These are phyloP conservation scores for Platanthera guangdongensis DNA, from an alignment of 106 monocot genomes.

Conservation along the genomic window DNA sequence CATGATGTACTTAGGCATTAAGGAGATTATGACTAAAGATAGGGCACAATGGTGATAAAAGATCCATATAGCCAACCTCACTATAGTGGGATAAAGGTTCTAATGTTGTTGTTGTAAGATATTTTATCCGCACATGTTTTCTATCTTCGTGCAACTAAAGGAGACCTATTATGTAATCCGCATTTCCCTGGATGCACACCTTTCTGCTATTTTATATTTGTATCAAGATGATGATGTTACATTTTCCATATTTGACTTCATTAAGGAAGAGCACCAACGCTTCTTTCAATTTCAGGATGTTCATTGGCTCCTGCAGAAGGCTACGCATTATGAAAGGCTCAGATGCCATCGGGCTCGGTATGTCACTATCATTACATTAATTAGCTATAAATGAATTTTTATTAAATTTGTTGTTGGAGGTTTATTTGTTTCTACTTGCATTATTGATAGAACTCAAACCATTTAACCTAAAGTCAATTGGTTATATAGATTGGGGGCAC, in stretches of 20 bases:
- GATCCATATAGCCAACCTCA: too few species aligned
- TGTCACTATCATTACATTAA: background rate
- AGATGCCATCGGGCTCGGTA: conserved; percentile 76
- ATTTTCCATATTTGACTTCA: background rate
- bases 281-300: conserved; percentile 36
- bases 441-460: background rate
- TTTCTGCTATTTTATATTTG: background rate
- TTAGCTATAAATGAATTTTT: background rate
- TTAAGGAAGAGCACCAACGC: background rate
- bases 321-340: conserved; percentile 79
- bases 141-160: background rate
- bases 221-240: background rate
- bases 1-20: too few species aligned
- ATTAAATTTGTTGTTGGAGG: background rate
- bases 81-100: background rate
- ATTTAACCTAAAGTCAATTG: too few species aligned
- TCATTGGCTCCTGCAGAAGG: conserved; percentile 53
- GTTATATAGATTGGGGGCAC: too few species aligned
- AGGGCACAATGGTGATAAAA: too few species aligned
- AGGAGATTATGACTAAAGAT: too few species aligned
- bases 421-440: background rate
- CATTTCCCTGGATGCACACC: background rate
- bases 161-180: background rate
- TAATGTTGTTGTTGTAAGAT: background rate
- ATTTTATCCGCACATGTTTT: background rate